A percentile compares a stretch with the other conserved stretches of the same genome.
Evolutionary conservation across 768 basidiomycete genomes (phyloP).

Genomic region (Naematelia aurantialba): DNA sequence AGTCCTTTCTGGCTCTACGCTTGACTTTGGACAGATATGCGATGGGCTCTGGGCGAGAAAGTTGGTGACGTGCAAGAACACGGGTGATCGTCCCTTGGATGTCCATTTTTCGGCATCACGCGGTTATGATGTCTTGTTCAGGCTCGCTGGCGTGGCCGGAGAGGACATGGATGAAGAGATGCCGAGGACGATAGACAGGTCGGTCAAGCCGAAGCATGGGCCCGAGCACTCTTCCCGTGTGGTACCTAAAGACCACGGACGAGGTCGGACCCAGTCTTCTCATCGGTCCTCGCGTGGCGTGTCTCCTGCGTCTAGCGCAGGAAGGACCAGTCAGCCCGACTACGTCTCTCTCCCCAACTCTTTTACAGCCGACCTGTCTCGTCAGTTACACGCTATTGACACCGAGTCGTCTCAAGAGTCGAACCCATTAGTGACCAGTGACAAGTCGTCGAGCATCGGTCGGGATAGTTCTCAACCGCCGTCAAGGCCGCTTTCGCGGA

Average conservation of each 20-base stretch:
- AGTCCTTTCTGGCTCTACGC: constrained; percentile 32
- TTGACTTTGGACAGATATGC: constrained; percentile 45
- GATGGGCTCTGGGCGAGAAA: constrained; percentile 44
- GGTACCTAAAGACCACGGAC: constrained; percentile 9
- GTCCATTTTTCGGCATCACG: constrained; percentile 36
- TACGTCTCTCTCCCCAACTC: not conserved
- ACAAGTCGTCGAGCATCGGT: constrained; percentile 10
- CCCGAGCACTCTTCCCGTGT: constrained; percentile 14
- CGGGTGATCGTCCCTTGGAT: constrained; percentile 38
- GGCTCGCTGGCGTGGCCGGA: constrained; percentile 44
- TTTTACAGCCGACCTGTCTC: not conserved
- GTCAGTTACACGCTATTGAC: not conserved
- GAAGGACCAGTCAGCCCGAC: not conserved
- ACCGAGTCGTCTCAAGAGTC: not conserved
- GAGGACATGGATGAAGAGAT: constrained; percentile 41
- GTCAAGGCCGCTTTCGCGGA: constrained; percentile 35
- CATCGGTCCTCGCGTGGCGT: constrained; percentile 6
- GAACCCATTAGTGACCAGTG: constrained; percentile 6
- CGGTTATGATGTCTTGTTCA: constrained; percentile 42
- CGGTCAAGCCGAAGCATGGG: not conserved
- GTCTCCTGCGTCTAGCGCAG: constrained; percentile 15
- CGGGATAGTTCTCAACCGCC: constrained; percentile 29
- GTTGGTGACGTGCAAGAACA: constrained; percentile 44
- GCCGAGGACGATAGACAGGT: constrained; percentile 7
- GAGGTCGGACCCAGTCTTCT: not conserved